A percentile compares a stretch with the other conserved stretches of the same genome.
Evolutionary conservation across 176 grass and related monocot genomes (phyloP).

Genomic region (Dactylis glomerata): DNA sequence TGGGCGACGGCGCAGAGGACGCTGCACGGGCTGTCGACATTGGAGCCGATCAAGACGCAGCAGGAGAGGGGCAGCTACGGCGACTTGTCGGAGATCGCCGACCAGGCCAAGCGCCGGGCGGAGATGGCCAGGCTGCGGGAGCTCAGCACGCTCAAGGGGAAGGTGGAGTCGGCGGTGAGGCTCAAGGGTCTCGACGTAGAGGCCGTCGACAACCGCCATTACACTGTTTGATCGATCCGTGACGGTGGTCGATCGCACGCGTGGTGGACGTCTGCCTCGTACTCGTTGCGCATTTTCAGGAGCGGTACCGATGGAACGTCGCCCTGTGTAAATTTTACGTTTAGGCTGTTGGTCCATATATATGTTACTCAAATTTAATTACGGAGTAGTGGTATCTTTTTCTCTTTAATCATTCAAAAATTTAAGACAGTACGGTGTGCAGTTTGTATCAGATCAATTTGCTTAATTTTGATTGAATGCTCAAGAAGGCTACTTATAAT

Average conservation of each 20-base stretch:
- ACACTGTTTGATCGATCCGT: conserved; percentile 51
- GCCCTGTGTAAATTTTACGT: not conserved
- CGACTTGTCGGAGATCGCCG: conserved; percentile 87
- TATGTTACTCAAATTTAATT: no score
- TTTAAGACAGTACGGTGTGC: not conserved
- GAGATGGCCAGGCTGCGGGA: conserved; percentile 88
- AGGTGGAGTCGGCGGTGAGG: conserved; percentile 68
- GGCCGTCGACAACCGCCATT: conserved; percentile 66
- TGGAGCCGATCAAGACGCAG: conserved; percentile 26
- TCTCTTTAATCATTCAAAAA: not conserved
- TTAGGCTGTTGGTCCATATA: not conserved
- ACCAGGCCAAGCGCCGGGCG: conserved; percentile 94
- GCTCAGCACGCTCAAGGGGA: conserved; percentile 64
- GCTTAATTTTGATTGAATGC: not conserved
- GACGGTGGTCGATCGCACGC: not conserved
- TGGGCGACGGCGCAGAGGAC: conserved; percentile 96
- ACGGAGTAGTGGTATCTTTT: not conserved
- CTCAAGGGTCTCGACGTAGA: conserved; percentile 82
- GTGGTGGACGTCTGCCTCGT: not conserved
- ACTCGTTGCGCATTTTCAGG: conserved; percentile 17
- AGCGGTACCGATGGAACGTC: not conserved
- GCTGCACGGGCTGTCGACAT: conserved; percentile 70
- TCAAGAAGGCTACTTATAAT: no score
- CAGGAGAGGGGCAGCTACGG: conserved; percentile 61
- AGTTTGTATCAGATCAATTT: not conserved